These are phyloP conservation scores for Penicillium steckii DNA, from an alignment of 495 filamentous ascomycete species.

Conservation along the genomic window DNA sequence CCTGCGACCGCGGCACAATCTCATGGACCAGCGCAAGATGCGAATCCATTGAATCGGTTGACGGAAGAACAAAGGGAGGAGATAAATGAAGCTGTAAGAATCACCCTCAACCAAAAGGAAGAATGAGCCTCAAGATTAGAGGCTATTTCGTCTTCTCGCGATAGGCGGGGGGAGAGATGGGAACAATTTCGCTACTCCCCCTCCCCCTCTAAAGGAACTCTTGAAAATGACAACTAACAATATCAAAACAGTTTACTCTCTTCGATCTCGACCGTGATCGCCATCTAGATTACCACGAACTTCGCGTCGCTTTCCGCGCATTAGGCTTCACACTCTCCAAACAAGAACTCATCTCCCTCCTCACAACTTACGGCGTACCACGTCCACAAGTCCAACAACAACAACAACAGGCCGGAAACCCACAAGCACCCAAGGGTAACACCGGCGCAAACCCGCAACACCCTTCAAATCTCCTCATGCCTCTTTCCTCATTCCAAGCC, in stretches of 20 bases:
- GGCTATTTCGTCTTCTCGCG: too few species aligned
- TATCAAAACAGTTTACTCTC: slow-evolving; percentile 70
- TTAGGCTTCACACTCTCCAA: slow-evolving; percentile 91
- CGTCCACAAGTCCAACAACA: slow-evolving; percentile 49
- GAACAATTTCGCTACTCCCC: too few species aligned
- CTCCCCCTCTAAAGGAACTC: background rate
- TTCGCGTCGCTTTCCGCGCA: slow-evolving; percentile 95
- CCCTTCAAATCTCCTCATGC: slow-evolving; percentile 62
- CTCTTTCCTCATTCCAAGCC: slow-evolving; percentile 69
- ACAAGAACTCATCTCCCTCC: slow-evolving; percentile 71
- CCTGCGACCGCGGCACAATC: slow-evolving; percentile 32
- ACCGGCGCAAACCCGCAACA: slow-evolving; percentile 40
- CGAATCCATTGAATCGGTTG: slow-evolving; percentile 52
- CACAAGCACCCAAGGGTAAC: slow-evolving; percentile 18
- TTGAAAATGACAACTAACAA: background rate
- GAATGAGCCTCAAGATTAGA: too few species aligned
- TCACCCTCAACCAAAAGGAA: background rate
- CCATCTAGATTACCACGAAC: slow-evolving; percentile 94
- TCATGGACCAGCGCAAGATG: slow-evolving; percentile 39
- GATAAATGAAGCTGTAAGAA: slow-evolving; percentile 82
- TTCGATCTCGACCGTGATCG: slow-evolving; percentile 97
- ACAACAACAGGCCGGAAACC: slow-evolving; percentile 27
- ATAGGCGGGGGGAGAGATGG: too few species aligned
- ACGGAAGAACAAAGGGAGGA: slow-evolving; percentile 88
- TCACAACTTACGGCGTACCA: slow-evolving; percentile 70